Evolutionary conservation across 176 grass and related monocot species (phyloP).

Genomic region (Aegilops tauschii): DNA sequence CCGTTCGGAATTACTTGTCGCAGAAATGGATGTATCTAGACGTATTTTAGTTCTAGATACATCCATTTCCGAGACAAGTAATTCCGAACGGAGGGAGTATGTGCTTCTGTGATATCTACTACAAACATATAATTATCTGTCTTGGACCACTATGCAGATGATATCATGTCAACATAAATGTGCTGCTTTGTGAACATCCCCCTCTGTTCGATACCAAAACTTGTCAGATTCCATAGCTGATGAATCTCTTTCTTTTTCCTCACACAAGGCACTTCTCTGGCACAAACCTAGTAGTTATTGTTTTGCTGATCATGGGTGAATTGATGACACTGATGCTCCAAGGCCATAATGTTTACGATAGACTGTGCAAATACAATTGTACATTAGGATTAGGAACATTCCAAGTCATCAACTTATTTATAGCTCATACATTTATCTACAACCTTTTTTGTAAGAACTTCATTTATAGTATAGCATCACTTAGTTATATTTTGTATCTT

Average conservation of each 20-base stretch:
- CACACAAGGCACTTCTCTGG: not conserved
- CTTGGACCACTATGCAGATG: no score
- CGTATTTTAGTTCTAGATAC: no score
- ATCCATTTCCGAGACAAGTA: no score
- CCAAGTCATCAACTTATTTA: constrained; percentile 2
- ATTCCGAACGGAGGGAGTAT: no score
- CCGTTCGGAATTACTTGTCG: no score
- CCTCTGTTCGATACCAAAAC: no score
- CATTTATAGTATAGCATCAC: not conserved
- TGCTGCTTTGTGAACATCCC: no score
- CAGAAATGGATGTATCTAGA: no score
- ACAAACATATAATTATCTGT: no score
- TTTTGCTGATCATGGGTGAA: not conserved
- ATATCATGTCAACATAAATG: no score
- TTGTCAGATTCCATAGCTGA: no score
- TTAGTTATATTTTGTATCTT: constrained; percentile 12
- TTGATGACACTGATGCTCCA: not conserved
- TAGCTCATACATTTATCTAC: not conserved
- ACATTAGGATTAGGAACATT: not conserved
- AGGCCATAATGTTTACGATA: not conserved
- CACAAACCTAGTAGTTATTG: not conserved
- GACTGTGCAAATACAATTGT: not conserved
- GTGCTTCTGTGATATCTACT: no score
- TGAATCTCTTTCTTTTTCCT: not conserved
- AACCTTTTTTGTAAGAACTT: constrained; percentile 20